A percentile compares a stretch with the other conserved stretches of the same genome.
Conservation (phyloP, 2,329 filamentous ascomycete species). For the Fusarium anthophilum region DNA sequence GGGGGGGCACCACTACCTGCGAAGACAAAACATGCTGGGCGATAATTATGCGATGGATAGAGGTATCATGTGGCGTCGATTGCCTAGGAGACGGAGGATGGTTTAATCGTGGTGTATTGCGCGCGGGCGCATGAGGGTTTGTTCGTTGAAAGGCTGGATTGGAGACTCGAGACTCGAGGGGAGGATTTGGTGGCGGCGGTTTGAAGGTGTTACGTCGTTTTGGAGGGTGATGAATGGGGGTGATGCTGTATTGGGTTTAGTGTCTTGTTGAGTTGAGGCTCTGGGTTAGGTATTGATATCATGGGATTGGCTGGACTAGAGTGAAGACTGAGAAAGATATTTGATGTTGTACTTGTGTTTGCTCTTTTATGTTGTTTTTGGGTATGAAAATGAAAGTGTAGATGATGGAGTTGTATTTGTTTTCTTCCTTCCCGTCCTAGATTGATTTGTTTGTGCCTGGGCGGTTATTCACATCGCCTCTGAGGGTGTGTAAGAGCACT, state of each 20-base stretch:
- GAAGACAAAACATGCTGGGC: slow-evolving; percentile 67
- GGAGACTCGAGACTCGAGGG: not conserved
- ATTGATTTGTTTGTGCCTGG: not conserved
- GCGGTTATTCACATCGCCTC: not conserved
- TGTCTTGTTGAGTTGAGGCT: slow-evolving; percentile 26
- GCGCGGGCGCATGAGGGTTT: slow-evolving; percentile 24
- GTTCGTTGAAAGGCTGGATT: not conserved
- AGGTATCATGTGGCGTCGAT: slow-evolving; percentile 12
- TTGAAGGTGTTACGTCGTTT: slow-evolving; percentile 30
- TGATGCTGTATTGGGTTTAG: slow-evolving; percentile 19
- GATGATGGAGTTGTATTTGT: not conserved
- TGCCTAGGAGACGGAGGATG: not conserved
- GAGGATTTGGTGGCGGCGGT: slow-evolving; percentile 10
- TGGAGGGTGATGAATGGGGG: slow-evolving; percentile 9
- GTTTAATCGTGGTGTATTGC: not conserved
- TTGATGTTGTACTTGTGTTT: not conserved
- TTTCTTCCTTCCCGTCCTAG: not conserved
- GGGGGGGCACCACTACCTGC: slow-evolving; percentile 57
- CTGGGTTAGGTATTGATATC: slow-evolving; percentile 6
- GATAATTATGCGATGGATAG: slow-evolving; percentile 14
- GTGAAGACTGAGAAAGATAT: not conserved
- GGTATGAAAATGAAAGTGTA: not conserved
- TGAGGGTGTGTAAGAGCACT: too few relatives aligned
- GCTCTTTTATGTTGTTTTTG: not conserved
- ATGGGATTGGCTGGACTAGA: not conserved